phyloP scores from a whole-genome alignment of 441 rosid genomes.

The Erodium trifolium region DNA sequence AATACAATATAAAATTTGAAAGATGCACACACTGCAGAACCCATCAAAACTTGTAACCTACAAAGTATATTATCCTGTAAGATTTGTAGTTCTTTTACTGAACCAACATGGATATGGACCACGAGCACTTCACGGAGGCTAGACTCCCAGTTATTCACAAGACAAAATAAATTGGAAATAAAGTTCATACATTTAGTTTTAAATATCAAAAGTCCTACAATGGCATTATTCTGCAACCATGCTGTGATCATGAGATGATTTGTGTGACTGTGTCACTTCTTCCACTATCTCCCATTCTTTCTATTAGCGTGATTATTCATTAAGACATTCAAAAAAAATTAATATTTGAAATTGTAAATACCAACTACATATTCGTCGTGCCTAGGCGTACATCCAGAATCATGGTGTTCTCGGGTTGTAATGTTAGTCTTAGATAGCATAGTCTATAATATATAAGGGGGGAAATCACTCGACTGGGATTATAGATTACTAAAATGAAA shows the following conservation, averaged over 20 bases:
- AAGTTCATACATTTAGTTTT: constrained; percentile 1
- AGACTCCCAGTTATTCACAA: background rate
- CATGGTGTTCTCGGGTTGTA: too few species aligned
- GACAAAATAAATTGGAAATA: background rate
- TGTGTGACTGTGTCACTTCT: background rate
- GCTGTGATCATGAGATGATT: background rate
- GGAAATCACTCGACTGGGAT: too few species aligned
- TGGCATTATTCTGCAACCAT: background rate
- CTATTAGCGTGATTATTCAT: background rate
- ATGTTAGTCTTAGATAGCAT: too few species aligned
- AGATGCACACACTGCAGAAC: constrained; percentile 4
- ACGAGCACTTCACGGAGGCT: background rate
- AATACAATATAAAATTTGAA: background rate
- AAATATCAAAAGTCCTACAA: background rate
- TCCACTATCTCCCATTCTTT: background rate
- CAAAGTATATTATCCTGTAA: background rate
- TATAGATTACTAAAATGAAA: too few species aligned
- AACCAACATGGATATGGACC: background rate
- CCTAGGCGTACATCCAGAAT: background rate
- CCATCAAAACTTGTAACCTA: background rate
- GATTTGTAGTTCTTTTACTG: background rate
- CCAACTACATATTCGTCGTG: background rate
- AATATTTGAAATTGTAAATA: background rate
- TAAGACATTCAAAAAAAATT: too few species aligned
- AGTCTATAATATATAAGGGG: too few species aligned